Conservation (phyloP, 2,329 filamentous ascomycete species). For the Davidsoniella eucalypti region DNA sequence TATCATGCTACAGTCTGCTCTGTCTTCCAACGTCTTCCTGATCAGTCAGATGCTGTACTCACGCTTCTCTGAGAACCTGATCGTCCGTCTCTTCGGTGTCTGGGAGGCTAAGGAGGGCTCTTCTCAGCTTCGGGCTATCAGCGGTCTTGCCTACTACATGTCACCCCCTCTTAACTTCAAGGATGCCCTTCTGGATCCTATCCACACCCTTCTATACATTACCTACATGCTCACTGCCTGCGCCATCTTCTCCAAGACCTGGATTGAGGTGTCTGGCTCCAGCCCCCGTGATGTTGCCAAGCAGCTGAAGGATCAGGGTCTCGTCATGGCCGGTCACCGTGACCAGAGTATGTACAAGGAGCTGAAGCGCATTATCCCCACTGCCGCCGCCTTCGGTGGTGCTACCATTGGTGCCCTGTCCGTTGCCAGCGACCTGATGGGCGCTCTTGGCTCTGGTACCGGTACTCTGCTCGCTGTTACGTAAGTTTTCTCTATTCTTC, state of each 20-base stretch:
- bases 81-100: conserved; percentile 91
- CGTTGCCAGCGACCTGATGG: conserved; percentile 86
- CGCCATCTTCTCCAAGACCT: conserved; percentile 98
- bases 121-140: conserved; percentile 83
- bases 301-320: conserved; percentile 98
- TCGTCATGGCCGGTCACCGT: conserved; percentile 98
- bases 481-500: conserved; percentile 39
- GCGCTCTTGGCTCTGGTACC: conserved; percentile 88
- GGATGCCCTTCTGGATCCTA: conserved; percentile 88
- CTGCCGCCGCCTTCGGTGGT: conserved; percentile 93
- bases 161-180: conserved; percentile 95
- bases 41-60: conserved; percentile 99
- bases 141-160: conserved; percentile 98
- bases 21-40: conserved; percentile 97
- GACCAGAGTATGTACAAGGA: conserved; percentile 99
- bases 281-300: conserved; percentile 96
- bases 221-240: conserved; percentile 96
- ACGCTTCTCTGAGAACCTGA: conserved; percentile 95
- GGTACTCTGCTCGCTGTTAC: conserved; percentile 97
- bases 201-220: conserved; percentile 92
- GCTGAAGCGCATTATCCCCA: conserved; percentile 97
- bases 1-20: conserved; percentile 98
- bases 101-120: conserved; percentile 97
- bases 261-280: conserved; percentile 98
- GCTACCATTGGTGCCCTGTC: conserved; percentile 97